Evolutionary conservation across 139 green algal genomes (phyloP).

Genomic region (Haematococcus sp.): DNA sequence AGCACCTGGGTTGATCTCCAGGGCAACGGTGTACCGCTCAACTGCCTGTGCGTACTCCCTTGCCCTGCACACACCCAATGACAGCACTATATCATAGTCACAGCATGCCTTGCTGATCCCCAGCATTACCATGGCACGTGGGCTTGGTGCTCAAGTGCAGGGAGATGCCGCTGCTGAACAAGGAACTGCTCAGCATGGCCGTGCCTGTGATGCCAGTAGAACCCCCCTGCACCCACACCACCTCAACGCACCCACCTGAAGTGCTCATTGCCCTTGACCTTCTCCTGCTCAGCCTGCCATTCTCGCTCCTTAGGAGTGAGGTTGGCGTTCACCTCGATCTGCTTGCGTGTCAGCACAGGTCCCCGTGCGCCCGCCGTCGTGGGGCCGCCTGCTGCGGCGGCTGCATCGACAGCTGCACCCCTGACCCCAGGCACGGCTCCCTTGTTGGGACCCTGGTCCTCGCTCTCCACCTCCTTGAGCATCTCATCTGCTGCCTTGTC

Average conservation of each 20-base stretch:
- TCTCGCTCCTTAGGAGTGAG: slow-evolving; percentile 15
- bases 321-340: slow-evolving; percentile 25
- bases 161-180: too few relatives aligned
- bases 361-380: neutral
- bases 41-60: slow-evolving; percentile 27
- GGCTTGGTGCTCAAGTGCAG: too few relatives aligned
- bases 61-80: neutral
- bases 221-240: neutral
- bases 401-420: too few relatives aligned
- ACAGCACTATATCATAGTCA: too few relatives aligned
- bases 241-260: slow-evolving; percentile 19
- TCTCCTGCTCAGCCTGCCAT: slow-evolving; percentile 19
- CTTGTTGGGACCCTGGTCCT: too few relatives aligned
- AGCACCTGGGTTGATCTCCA: slow-evolving; percentile 19
- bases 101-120: too few relatives aligned
- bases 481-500: slow-evolving; percentile 7
- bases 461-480: too few relatives aligned
- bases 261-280: slow-evolving; percentile 42
- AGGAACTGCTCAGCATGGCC: too few relatives aligned
- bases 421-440: too few relatives aligned
- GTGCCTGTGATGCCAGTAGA: too few relatives aligned
- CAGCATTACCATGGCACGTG: too few relatives aligned
- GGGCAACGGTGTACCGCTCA: slow-evolving; percentile 40
- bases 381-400: too few relatives aligned
- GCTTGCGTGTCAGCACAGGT: slow-evolving; percentile 25